A percentile compares a stretch with the other conserved stretches of the same genome.
Conservation (phyloP, 345 rosid genomes). For the Syzygium grande region DNA sequence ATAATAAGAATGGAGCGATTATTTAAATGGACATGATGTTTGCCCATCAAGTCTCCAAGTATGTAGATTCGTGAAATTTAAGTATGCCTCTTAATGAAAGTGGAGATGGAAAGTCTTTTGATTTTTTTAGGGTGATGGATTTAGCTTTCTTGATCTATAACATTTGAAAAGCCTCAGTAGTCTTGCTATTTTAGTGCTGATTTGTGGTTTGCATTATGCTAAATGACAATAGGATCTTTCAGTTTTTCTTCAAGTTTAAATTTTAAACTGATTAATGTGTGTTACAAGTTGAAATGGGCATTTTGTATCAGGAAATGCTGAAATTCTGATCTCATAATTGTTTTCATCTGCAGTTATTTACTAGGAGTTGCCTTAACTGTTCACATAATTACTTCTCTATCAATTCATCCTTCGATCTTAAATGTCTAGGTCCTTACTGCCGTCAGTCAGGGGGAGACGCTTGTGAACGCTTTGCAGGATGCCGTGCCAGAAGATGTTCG, state of each 20-base stretch:
- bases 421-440: conserved; percentile 75
- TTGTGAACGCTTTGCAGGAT: conserved; percentile 78
- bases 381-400: neutral
- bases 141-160: neutral
- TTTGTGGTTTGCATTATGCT: neutral
- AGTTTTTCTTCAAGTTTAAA: neutral
- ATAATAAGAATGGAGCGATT: neutral
- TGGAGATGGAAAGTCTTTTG: neutral
- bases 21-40: neutral
- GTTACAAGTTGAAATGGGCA: neutral
- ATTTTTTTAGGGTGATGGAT: neutral
- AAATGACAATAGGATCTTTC: neutral
- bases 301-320: neutral
- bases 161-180: neutral
- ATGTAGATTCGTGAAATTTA: neutral
- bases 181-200: neutral
- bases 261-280: neutral
- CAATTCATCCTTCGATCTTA: neutral
- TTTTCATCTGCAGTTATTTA: neutral
- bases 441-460: conserved; percentile 78
- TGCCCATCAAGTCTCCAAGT: neutral
- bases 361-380: neutral
- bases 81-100: neutral
- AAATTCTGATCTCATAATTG: neutral
- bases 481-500: conserved; percentile 96